Evolutionary conservation across 495 filamentous ascomycete species (phyloP).

Genomic region (Cercophora scortea): DNA sequence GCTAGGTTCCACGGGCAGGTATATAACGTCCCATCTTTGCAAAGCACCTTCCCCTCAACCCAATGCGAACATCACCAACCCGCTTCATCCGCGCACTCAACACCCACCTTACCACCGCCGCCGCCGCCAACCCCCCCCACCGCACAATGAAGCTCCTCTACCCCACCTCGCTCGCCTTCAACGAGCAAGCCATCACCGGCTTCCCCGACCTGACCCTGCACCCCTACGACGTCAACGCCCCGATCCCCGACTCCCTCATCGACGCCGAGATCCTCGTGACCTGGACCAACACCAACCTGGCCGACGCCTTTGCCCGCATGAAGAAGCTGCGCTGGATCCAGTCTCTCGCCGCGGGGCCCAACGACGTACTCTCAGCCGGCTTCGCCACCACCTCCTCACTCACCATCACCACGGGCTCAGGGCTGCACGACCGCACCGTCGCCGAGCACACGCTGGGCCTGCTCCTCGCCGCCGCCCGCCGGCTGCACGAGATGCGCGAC

Average conservation of each 20-base stretch:
- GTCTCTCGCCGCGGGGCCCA: constrained; percentile 52
- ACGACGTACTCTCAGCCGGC: constrained; percentile 51
- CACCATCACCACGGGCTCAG: constrained; percentile 47
- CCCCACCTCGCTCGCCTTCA: constrained; percentile 48
- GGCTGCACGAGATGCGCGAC: constrained; percentile 53
- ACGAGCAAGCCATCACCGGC: constrained; percentile 40
- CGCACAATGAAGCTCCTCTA: constrained; percentile 53
- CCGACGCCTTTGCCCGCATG: constrained; percentile 40
- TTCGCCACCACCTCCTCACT: constrained; percentile 36
- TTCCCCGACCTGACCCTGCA: constrained; percentile 42
- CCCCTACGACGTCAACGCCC: constrained; percentile 45
- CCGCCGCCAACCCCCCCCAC: not conserved
- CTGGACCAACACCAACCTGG: constrained; percentile 51
- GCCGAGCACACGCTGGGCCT: constrained; percentile 52
- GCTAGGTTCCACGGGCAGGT: too few species aligned
- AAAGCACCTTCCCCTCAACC: not conserved
- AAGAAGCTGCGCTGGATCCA: constrained; percentile 53
- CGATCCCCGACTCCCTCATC: constrained; percentile 41
- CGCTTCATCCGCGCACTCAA: not conserved
- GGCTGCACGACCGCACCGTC: constrained; percentile 52
- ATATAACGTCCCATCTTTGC: too few species aligned
- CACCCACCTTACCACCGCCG: not conserved
- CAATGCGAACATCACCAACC: constrained; percentile 1
- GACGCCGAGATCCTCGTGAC: constrained; percentile 52
- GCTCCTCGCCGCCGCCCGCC: constrained; percentile 39